Percentiles rank a stretch among this genome's conserved stretches.
Conservation (phyloP, 257 asterid species). For the Przewalskia tangutica region DNA sequence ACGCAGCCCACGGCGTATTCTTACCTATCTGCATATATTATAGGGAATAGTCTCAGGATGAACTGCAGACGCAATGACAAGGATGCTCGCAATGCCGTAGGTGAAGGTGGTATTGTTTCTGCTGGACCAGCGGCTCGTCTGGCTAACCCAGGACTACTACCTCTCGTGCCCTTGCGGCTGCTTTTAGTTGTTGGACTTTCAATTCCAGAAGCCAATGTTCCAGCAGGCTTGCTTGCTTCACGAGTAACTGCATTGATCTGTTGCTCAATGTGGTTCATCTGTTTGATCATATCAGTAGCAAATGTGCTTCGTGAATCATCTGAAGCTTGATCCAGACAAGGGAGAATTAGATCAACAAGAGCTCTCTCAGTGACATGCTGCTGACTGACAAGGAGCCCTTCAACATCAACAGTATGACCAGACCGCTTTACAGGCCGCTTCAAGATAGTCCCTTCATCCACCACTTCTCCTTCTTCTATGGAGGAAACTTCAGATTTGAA, state of each 20-base stretch:
- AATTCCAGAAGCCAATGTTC: conserved; percentile 35
- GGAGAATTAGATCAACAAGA: conserved; percentile 72
- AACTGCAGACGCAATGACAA: conserved; percentile 87
- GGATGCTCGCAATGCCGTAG: conserved; percentile 86
- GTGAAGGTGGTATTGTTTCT: conserved; percentile 80
- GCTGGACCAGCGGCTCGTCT: conserved; percentile 52
- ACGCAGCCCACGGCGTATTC: conserved; percentile 8
- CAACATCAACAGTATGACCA: conserved; percentile 39
- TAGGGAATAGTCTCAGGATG: conserved; percentile 79
- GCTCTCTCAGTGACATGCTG: conserved; percentile 90
- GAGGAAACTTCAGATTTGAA: conserved; percentile 55
- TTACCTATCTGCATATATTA: conserved; percentile 85
- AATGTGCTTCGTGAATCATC: conserved; percentile 72
- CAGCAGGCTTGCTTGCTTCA: conserved; percentile 59
- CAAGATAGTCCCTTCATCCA: conserved; percentile 55
- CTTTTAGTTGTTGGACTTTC: conserved; percentile 72
- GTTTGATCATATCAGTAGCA: conserved; percentile 94
- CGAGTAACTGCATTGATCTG: conserved; percentile 76
- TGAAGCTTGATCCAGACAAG: conserved; percentile 85
- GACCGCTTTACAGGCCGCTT: conserved; percentile 50
- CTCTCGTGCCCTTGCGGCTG: conserved; percentile 64
- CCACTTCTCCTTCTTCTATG: conserved; percentile 95
- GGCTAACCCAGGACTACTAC: conserved; percentile 64
- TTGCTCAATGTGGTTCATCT: conserved; percentile 81
- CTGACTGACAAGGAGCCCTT: conserved; percentile 48